A percentile compares a stretch with the other conserved stretches of the same genome.
Evolutionary conservation across 73 alveolate species (phyloP).

Genomic region (Tetrahymena borealis): DNA sequence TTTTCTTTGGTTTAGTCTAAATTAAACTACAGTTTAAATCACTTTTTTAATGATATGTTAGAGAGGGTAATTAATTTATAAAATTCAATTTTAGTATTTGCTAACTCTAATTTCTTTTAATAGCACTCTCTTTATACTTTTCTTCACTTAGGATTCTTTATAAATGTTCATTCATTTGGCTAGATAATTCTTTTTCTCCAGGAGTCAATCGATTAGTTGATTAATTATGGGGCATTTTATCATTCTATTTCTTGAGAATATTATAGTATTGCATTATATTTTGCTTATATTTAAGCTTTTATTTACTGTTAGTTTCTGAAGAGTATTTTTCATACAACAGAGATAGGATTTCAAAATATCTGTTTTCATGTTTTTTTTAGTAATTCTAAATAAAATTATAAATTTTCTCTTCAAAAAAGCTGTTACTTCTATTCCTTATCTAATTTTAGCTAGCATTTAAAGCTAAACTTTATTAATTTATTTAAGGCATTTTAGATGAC

Average conservation of each 20-base stretch:
- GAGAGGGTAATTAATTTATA: background rate
- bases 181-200: background rate
- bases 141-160: background rate
- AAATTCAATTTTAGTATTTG: background rate
- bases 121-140: background rate
- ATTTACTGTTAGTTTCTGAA: background rate
- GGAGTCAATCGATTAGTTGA: background rate
- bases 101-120: background rate
- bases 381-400: background rate
- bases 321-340: background rate
- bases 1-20: background rate
- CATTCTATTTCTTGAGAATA: background rate
- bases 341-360: background rate
- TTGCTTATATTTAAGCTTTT: background rate
- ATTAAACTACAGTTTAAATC: background rate
- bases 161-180: background rate
- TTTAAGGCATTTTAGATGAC: background rate
- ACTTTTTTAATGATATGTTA: background rate
- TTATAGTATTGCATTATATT: background rate
- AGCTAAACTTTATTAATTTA: no score
- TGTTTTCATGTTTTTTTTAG: background rate
- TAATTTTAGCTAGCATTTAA: no score
- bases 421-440: background rate
- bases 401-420: background rate
- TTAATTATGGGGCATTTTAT: background rate